phyloP scores from a whole-genome alignment of 73 alveolate species.

The Blepharisma japonicum region DNA sequence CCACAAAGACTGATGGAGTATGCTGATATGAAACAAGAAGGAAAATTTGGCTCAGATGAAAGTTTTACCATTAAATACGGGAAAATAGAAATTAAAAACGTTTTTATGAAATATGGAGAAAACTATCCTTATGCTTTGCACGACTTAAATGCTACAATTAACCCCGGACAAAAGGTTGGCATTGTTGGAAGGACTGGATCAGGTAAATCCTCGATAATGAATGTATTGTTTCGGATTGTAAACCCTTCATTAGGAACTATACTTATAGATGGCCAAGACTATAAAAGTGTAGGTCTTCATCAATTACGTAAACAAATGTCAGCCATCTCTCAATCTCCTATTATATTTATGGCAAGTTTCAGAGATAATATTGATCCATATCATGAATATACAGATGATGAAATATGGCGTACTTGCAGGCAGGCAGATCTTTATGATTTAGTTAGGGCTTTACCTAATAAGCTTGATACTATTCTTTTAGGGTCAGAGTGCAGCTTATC shows the following conservation, averaged over 20 bases:
- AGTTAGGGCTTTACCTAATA: background rate
- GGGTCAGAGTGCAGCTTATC: slow-evolving; percentile 43
- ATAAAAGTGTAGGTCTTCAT: background rate
- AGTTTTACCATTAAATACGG: background rate
- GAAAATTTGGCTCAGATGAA: background rate
- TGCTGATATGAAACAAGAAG: background rate
- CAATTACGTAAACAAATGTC: slow-evolving; percentile 41
- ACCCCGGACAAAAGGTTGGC: slow-evolving; percentile 34
- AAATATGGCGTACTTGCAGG: slow-evolving; percentile 53
- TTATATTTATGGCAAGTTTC: slow-evolving; percentile 71
- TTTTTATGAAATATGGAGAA: background rate
- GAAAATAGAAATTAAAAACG: slow-evolving; percentile 21
- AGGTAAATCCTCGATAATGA: slow-evolving; percentile 48
- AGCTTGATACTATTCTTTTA: slow-evolving; percentile 42
- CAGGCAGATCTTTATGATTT: slow-evolving; percentile 57
- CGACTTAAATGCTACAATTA: slow-evolving; percentile 34
- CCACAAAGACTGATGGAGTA: background rate
- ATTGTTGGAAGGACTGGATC: slow-evolving; percentile 44
- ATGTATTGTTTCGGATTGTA: background rate
- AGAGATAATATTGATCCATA: slow-evolving; percentile 81
- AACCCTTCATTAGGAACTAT: slow-evolving; percentile 31
- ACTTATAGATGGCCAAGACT: slow-evolving; percentile 11
- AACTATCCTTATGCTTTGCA: background rate
- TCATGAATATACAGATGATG: slow-evolving; percentile 69
- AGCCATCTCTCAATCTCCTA: slow-evolving; percentile 73